Evolutionary conservation across 805 yeast genomes (phyloP), one percentile per base, ranked within the genome.

Genomic region (Starmerella scarabaei): DNA sequence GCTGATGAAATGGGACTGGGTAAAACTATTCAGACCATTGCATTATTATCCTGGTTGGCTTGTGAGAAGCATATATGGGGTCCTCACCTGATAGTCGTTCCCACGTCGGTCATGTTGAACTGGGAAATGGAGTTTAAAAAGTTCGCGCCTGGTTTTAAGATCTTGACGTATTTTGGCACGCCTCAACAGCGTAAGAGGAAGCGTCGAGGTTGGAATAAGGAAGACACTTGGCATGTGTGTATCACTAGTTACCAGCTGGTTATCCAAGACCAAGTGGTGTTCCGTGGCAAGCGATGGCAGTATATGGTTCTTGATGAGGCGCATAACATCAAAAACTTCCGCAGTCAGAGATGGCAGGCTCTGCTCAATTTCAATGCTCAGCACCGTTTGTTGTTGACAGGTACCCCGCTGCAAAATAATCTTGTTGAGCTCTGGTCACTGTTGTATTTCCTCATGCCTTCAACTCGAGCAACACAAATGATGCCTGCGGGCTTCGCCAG

Each of bases 61-160:
- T 84, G 95, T 53, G 94, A 80, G 52, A 86, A 86, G 54, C 80
- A 82, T 43, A 73, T 79, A 15, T 91, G 99, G 99, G 98, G 98
- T 0, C 99, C 98, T 0, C 99, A 91, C 64, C 65, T 91, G 40
- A 86, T 91, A 61, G 77, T 91, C 44, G 99, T 91, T 4, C 99
- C 99, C 3, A 91, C 99, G 0, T 83, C 95, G 14, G 99, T 91
- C 6, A 77, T 91, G 77, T 72, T 91, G 39, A 91, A 91, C 56
- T 91, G 99, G 99, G 99, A 91, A 59, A 88, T 93, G 96, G 99
- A 91, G 56, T 86, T 91, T 63, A 91, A 93, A 55, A 74, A 94
- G 53, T 91, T 91, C 66, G 96, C 96, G 1, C 99, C 99, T 0
- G 99, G 98, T 0, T 80, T 91, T 59, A 88, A 93, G 59, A 91